Evolutionary conservation across 1,284 basidiomycete species (phyloP).

Genomic region (Ganoderma meredithae): DNA sequence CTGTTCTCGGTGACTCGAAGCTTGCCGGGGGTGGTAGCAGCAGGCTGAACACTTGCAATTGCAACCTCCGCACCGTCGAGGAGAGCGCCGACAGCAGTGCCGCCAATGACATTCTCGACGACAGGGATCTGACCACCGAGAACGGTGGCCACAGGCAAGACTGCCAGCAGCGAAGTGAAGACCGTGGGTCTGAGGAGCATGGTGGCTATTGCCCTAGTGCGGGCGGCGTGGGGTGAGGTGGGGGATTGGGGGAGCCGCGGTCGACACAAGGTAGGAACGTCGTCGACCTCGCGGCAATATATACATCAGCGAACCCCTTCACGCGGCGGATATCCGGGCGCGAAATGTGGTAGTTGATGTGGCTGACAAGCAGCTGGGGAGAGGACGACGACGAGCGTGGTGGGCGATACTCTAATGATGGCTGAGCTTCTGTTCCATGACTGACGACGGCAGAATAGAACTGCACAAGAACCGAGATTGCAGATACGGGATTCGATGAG

Average conservation of each 20-base stretch:
- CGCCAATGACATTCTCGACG: conserved; percentile 55
- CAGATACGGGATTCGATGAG: conserved; percentile 9
- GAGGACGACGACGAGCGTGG: conserved; percentile 6
- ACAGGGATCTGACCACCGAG: conserved; percentile 49
- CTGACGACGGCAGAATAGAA: neutral
- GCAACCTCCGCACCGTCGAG: conserved; percentile 7
- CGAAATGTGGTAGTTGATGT: neutral
- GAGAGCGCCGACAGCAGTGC: conserved; percentile 27
- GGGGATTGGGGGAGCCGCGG: neutral
- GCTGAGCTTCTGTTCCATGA: neutral
- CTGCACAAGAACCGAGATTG: conserved; percentile 7
- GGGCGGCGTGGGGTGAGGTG: conserved; percentile 2
- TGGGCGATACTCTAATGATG: neutral
- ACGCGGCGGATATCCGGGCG: neutral
- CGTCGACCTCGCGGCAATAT: neutral
- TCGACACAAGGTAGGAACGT: neutral
- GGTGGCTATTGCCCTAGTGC: conserved; percentile 7
- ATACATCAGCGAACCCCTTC: neutral
- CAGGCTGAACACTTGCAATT: conserved; percentile 12
- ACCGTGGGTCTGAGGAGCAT: conserved; percentile 26
- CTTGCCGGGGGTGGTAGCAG: conserved; percentile 50
- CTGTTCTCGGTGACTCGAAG: conserved; percentile 62
- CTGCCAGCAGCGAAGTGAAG: conserved; percentile 23
- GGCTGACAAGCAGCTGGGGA: conserved; percentile 13
- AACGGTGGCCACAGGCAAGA: conserved; percentile 27